A percentile compares a stretch with the other conserved stretches of the same genome.
Evolutionary conservation across 169 alveolate species (phyloP).

Genomic region (Plasmodium cynomolgi): DNA sequence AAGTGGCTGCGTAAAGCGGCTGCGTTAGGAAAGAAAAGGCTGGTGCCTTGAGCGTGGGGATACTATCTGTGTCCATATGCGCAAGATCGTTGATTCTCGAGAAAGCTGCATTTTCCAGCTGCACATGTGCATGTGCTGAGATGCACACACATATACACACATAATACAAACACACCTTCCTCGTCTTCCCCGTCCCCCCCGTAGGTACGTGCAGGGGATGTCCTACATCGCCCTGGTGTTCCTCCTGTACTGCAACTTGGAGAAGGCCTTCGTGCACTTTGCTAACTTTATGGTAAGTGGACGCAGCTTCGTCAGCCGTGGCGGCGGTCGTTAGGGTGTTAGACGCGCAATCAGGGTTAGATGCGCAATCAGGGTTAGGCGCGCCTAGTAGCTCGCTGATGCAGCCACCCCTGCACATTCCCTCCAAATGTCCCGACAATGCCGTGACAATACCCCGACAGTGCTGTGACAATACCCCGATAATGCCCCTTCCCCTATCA

Average conservation of each 20-base stretch:
- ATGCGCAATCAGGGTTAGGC: background rate
- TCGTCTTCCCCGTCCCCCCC: background rate
- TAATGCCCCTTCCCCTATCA: background rate
- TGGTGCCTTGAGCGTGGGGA: background rate
- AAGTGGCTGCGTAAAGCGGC: background rate
- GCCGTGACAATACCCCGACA: too few relatives aligned
- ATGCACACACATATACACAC: background rate
- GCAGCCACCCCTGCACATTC: background rate
- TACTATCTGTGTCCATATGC: background rate
- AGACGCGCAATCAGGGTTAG: background rate
- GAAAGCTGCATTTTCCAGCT: background rate
- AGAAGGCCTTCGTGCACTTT: conserved; percentile 69
- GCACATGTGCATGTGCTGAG: background rate
- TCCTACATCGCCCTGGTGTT: conserved; percentile 71
- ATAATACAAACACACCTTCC: background rate
- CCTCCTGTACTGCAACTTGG: conserved; percentile 41
- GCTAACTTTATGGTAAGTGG: conserved; percentile 70
- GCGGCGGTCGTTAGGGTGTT: background rate
- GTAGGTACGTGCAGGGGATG: conserved; percentile 68
- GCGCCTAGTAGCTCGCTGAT: background rate
- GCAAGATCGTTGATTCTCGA: background rate
- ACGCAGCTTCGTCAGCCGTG: background rate
- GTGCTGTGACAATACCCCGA: too few relatives aligned
- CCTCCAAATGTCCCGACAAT: too few relatives aligned
- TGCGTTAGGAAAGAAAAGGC: background rate